Conservation (phyloP, 768 basidiomycete species). For the Leccinellum rugosiceps region DNA sequence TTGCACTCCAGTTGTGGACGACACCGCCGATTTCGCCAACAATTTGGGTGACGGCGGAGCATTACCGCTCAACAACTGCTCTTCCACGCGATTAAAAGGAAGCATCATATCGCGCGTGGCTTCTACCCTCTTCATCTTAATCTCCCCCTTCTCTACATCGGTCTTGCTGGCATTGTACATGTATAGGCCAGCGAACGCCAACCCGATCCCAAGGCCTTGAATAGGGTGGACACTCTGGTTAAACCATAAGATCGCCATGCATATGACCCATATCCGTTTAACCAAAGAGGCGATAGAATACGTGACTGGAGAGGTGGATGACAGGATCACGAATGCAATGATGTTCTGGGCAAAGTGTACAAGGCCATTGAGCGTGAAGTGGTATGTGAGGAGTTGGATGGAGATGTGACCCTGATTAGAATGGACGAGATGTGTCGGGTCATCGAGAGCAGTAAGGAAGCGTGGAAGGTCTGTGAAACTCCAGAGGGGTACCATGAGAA, state of each 20-base stretch:
- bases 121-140: conserved; percentile 75
- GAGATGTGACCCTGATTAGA: conserved; percentile 44
- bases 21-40: conserved; percentile 3
- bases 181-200: conserved; percentile 89
- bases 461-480: conserved; percentile 79
- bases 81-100: conserved; percentile 64
- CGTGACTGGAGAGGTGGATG: conserved; percentile 95
- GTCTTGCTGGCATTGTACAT: conserved; percentile 95
- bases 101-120: conserved; percentile 66
- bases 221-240: conserved; percentile 78
- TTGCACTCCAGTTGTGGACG: conserved; percentile 26
- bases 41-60: conserved; percentile 26
- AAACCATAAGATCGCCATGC: conserved; percentile 97
- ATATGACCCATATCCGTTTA: conserved; percentile 97
- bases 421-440: conserved; percentile 43
- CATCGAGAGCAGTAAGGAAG: conserved; percentile 46
- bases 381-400: conserved; percentile 67
- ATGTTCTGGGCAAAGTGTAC: conserved; percentile 98
- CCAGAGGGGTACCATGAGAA: conserved; percentile 97
- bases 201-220: conserved; percentile 83
- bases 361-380: conserved; percentile 91
- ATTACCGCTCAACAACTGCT: conserved; percentile 44
- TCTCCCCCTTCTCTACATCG: conserved; percentile 92
- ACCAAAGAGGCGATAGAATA: conserved; percentile 98
- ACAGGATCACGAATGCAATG: conserved; percentile 94